phyloP scores from a whole-genome alignment of 768 basidiomycete species.

The Podaxis sp. region DNA sequence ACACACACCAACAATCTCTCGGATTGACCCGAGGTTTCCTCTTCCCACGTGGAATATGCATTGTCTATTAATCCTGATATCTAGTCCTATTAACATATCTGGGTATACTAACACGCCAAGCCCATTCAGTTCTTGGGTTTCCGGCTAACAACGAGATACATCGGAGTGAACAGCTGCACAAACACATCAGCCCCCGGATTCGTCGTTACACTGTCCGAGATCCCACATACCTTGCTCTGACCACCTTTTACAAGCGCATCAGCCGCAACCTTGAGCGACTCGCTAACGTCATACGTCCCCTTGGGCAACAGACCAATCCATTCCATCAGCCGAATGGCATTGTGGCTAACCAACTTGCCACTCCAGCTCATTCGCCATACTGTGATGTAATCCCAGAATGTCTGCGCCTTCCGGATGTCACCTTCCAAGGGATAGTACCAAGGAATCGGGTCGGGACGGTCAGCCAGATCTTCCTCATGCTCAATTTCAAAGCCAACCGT shows the following conservation, averaged over 20 bases:
- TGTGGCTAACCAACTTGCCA: slow-evolving; percentile 82
- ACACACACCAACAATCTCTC: slow-evolving; percentile 5
- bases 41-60: slow-evolving; percentile 5
- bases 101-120: slow-evolving; percentile 11
- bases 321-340: slow-evolving; percentile 73
- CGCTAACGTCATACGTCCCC: slow-evolving; percentile 88
- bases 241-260: slow-evolving; percentile 81
- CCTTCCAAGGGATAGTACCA: slow-evolving; percentile 99
- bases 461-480: slow-evolving; percentile 93
- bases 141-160: slow-evolving; percentile 68
- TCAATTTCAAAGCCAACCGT: slow-evolving; percentile 83
- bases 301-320: slow-evolving; percentile 78
- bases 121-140: slow-evolving; percentile 44
- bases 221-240: slow-evolving; percentile 63
- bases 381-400: slow-evolving; percentile 84
- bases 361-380: slow-evolving; percentile 89
- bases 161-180: slow-evolving; percentile 77
- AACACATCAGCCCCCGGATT: slow-evolving; percentile 14
- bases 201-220: background rate
- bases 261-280: slow-evolving; percentile 81
- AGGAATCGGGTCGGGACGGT: slow-evolving; percentile 66
- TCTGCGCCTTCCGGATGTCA: slow-evolving; percentile 89
- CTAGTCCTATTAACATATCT: slow-evolving; percentile 8
- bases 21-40: slow-evolving; percentile 10
- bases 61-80: slow-evolving; percentile 6